Percentiles rank a stretch among this genome's conserved stretches.
These are phyloP conservation scores for Tardiomyces depauwii DNA, from an alignment of 1,139 yeast species.

Conservation along the genomic window DNA sequence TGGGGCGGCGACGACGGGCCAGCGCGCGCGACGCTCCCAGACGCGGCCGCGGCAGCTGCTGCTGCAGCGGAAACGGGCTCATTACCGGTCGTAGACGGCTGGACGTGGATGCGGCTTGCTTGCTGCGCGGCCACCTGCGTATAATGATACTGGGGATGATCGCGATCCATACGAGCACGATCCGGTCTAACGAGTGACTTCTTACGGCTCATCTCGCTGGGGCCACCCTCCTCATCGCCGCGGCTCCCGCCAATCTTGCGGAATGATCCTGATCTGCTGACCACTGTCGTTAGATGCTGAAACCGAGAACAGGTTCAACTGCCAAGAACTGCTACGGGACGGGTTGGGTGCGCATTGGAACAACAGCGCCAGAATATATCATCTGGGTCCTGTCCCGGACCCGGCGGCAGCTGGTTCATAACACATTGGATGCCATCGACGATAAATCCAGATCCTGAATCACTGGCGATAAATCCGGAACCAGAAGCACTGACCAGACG, in stretches of 20 bases:
- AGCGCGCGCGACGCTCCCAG: background rate
- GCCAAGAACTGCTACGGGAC: too few species aligned
- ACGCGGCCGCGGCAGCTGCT: background rate
- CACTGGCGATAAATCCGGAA: too few species aligned
- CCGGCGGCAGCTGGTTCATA: too few species aligned
- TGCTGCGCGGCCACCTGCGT: slow-evolving; percentile 65
- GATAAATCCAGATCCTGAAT: too few species aligned
- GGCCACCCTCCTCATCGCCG: background rate
- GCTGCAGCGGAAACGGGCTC: slow-evolving; percentile 38
- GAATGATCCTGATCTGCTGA: background rate
- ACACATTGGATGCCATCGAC: too few species aligned
- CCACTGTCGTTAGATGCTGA: background rate
- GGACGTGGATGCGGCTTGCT: slow-evolving; percentile 45
- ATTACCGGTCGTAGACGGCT: slow-evolving; percentile 65
- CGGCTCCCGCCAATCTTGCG: background rate
- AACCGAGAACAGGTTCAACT: too few species aligned
- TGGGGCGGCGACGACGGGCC: background rate
- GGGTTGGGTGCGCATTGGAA: too few species aligned
- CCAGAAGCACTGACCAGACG: too few species aligned
- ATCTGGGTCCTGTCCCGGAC: too few species aligned
- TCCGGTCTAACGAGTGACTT: slow-evolving; percentile 73
- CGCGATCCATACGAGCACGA: slow-evolving; percentile 53
- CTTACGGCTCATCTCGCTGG: slow-evolving; percentile 36
- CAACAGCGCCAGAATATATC: too few species aligned
- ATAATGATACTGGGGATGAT: slow-evolving; percentile 69